These are phyloP conservation scores for Cornus controversa DNA, from an alignment of 148 eudicot genomes.

Conservation along the genomic window DNA sequence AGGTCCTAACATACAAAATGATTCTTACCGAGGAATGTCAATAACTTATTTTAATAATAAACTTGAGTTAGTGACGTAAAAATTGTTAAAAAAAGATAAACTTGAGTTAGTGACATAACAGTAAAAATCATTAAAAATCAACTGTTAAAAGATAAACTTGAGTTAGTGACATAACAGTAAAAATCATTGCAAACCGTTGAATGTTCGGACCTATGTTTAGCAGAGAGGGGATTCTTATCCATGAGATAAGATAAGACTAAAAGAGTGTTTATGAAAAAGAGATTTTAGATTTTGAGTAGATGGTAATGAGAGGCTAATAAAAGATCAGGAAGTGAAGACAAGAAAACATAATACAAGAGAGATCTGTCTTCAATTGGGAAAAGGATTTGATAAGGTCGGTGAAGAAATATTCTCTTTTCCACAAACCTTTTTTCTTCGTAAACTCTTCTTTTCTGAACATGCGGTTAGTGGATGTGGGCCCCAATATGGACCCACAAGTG, in stretches of 20 bases:
- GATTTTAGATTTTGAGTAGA: background rate
- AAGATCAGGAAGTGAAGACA: background rate
- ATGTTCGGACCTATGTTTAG: too few relatives aligned
- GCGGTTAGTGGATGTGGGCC: background rate
- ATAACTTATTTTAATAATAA: too few relatives aligned
- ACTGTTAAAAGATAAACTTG: too few relatives aligned
- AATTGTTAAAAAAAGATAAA: too few relatives aligned
- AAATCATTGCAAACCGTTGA: too few relatives aligned
- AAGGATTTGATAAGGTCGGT: slow-evolving; percentile 17
- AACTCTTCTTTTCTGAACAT: background rate
- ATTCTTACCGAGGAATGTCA: too few relatives aligned
- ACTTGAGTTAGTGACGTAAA: too few relatives aligned
- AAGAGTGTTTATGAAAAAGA: background rate
- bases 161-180: too few relatives aligned
- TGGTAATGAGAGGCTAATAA: background rate
- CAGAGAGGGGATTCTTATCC: background rate
- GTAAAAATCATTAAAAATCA: too few relatives aligned
- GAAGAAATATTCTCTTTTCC: background rate
- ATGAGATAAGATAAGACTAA: too few relatives aligned
- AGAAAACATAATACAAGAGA: background rate
- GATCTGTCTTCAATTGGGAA: background rate
- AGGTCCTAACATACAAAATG: too few relatives aligned
- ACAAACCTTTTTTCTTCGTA: background rate
- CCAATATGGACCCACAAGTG: background rate
- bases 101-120: too few relatives aligned